Conservation (phyloP, 768 basidiomycete genomes). For the Nidularia pulvinata region DNA sequence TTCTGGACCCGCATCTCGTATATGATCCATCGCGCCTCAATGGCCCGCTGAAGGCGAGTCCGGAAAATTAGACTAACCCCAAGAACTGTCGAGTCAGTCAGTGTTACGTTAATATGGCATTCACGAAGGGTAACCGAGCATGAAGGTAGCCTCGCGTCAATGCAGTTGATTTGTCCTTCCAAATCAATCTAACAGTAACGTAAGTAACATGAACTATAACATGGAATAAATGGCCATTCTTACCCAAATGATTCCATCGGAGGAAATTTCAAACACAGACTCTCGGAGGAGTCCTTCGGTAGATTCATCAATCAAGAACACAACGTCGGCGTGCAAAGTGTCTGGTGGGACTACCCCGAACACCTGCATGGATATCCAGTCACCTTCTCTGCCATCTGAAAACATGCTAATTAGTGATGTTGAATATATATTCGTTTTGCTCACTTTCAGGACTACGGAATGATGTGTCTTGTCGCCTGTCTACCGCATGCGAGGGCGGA, state of each 20-base stretch:
- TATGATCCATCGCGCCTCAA: slow-evolving; percentile 29
- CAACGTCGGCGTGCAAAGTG: slow-evolving; percentile 12
- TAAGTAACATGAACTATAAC: neutral
- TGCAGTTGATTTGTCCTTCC: neutral
- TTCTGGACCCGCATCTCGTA: slow-evolving; percentile 39
- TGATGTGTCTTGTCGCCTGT: slow-evolving; percentile 43
- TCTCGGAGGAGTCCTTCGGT: slow-evolving; percentile 14
- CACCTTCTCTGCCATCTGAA: slow-evolving; percentile 22
- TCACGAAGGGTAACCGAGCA: neutral
- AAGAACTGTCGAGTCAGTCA: neutral
- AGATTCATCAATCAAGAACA: slow-evolving; percentile 19
- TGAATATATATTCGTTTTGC: slow-evolving; percentile 8
- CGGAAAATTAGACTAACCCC: slow-evolving; percentile 14
- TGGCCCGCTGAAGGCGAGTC: slow-evolving; percentile 17
- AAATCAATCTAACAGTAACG: neutral
- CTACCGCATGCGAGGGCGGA: slow-evolving; percentile 56
- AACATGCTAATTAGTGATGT: neutral
- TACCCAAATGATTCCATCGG: slow-evolving; percentile 12
- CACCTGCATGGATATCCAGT: slow-evolving; percentile 24
- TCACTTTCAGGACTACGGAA: slow-evolving; percentile 50
- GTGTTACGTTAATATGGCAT: neutral
- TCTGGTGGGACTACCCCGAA: slow-evolving; percentile 1
- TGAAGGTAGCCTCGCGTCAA: neutral
- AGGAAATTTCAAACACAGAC: slow-evolving; percentile 9
- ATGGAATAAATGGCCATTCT: slow-evolving; percentile 1